These are phyloP conservation scores for Cyclotella atomus DNA, from an alignment of 108 stramenopile genomes.

Conservation along the genomic window DNA sequence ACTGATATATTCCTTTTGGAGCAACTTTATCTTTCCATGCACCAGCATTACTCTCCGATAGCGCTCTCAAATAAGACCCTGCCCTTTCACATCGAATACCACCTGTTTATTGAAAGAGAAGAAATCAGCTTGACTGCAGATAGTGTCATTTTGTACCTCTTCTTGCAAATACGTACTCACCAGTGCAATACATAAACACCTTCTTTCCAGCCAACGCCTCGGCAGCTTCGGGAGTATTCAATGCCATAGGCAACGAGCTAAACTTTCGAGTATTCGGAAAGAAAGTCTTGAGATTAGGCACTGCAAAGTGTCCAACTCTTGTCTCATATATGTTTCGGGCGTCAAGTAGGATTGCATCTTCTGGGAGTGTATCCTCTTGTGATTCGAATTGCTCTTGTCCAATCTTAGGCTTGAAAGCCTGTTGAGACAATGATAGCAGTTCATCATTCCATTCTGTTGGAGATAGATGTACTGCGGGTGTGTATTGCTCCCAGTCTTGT, in stretches of 20 bases:
- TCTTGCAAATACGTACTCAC: slow-evolving; percentile 3
- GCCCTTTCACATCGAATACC: slow-evolving; percentile 88
- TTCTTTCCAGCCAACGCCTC: slow-evolving; percentile 57
- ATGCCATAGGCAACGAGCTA: slow-evolving; percentile 68
- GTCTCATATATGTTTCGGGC: slow-evolving; percentile 83
- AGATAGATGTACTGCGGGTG: slow-evolving; percentile 66
- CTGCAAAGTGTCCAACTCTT: slow-evolving; percentile 72
- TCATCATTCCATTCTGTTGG: slow-evolving; percentile 75
- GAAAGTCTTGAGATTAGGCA: slow-evolving; percentile 61
- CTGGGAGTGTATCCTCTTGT: slow-evolving; percentile 1
- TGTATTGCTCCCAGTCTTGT: slow-evolving; percentile 45
- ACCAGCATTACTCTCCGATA: slow-evolving; percentile 48
- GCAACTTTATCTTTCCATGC: slow-evolving; percentile 49
- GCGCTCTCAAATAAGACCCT: slow-evolving; percentile 62
- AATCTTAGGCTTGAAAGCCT: not conserved
- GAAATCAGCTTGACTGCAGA: not conserved
- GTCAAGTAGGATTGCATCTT: slow-evolving; percentile 66
- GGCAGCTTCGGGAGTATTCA: slow-evolving; percentile 57
- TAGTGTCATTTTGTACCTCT: not conserved
- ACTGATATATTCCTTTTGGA: slow-evolving; percentile 66
- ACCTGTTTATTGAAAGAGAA: slow-evolving; percentile 38
- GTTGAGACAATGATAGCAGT: slow-evolving; percentile 32
- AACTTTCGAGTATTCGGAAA: slow-evolving; percentile 83
- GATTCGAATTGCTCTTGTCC: not conserved
- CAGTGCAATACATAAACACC: slow-evolving; percentile 68